Evolutionary conservation across 2,329 filamentous ascomycete species (phyloP).

Genomic region (Mollisia scopiformis): DNA sequence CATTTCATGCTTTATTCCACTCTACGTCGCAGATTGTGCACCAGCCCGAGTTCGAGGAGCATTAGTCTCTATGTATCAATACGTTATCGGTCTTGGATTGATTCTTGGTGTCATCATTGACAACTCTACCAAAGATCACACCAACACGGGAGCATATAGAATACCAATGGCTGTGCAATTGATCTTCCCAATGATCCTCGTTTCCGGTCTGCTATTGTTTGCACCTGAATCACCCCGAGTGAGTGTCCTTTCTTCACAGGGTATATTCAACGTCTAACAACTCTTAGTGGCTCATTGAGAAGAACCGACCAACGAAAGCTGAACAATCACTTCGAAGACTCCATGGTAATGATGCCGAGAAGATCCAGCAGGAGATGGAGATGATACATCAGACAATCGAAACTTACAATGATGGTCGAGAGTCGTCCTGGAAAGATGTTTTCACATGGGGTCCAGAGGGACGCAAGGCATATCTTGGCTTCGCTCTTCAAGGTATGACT

Average conservation of each 20-base stretch:
- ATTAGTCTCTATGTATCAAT: constrained; percentile 71
- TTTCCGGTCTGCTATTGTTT: constrained; percentile 64
- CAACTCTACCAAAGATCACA: constrained; percentile 67
- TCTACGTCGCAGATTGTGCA: constrained; percentile 21
- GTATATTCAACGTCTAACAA: constrained; percentile 75
- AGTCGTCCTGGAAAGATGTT: not conserved
- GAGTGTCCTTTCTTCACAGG: constrained; percentile 65
- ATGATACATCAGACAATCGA: not conserved
- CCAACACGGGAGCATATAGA: constrained; percentile 72
- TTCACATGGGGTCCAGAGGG: not conserved
- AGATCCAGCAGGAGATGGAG: not conserved
- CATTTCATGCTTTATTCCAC: constrained; percentile 66
- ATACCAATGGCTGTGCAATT: constrained; percentile 83
- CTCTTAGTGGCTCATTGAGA: constrained; percentile 65
- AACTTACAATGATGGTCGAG: not conserved
- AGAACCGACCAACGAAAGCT: not conserved
- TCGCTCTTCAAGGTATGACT: not conserved
- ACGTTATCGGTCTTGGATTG: constrained; percentile 79
- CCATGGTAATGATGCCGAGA: not conserved
- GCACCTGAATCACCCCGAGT: constrained; percentile 86
- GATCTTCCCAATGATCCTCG: constrained; percentile 77
- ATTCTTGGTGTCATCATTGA: constrained; percentile 74
- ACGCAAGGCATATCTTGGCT: constrained; percentile 56
- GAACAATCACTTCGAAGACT: not conserved
- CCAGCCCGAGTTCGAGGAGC: constrained; percentile 70